These are phyloP conservation scores for Stachybotrys echinatus DNA, from an alignment of 2,329 filamentous ascomycete species.

Conservation along the genomic window DNA sequence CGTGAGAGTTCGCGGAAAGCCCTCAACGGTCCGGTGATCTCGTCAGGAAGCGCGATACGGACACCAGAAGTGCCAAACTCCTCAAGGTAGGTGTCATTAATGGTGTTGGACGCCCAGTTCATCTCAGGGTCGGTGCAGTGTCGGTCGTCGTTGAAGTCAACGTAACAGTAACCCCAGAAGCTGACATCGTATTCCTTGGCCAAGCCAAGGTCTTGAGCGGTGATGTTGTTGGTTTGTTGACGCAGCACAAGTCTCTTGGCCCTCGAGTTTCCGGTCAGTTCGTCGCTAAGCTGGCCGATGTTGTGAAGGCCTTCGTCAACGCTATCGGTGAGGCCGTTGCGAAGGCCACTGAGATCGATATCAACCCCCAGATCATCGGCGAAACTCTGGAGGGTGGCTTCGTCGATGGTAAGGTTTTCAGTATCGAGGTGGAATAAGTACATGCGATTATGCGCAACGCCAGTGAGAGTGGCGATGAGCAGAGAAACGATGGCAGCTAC, in stretches of 20 bases:
- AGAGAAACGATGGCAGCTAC: conserved; percentile 70
- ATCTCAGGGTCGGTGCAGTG: conserved; percentile 67
- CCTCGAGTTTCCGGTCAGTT: conserved; percentile 16
- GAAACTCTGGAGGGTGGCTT: conserved; percentile 27
- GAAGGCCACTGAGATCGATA: background rate
- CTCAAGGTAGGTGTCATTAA: conserved; percentile 58
- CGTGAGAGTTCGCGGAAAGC: conserved; percentile 69
- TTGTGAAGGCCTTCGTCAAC: conserved; percentile 11
- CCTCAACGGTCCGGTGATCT: conserved; percentile 62
- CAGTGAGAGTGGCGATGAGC: conserved; percentile 50
- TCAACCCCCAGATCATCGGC: conserved; percentile 17
- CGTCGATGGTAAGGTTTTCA: conserved; percentile 44
- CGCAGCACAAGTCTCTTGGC: conserved; percentile 13
- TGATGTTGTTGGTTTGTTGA: conserved; percentile 42
- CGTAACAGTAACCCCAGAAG: conserved; percentile 83
- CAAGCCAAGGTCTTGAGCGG: conserved; percentile 54
- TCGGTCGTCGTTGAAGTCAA: conserved; percentile 44
- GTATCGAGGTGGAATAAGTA: conserved; percentile 59
- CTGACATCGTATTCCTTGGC: conserved; percentile 74
- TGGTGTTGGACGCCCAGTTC: conserved; percentile 70
- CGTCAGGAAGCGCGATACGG: conserved; percentile 61
- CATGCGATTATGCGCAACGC: conserved; percentile 50
- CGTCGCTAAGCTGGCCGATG: conserved; percentile 1
- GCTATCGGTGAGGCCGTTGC: conserved; percentile 3
- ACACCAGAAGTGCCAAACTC: conserved; percentile 42